A percentile compares a stretch with the other conserved stretches of the same genome.
Conservation (phyloP, 148 eudicot species). For the Persicaria maculosa region DNA sequence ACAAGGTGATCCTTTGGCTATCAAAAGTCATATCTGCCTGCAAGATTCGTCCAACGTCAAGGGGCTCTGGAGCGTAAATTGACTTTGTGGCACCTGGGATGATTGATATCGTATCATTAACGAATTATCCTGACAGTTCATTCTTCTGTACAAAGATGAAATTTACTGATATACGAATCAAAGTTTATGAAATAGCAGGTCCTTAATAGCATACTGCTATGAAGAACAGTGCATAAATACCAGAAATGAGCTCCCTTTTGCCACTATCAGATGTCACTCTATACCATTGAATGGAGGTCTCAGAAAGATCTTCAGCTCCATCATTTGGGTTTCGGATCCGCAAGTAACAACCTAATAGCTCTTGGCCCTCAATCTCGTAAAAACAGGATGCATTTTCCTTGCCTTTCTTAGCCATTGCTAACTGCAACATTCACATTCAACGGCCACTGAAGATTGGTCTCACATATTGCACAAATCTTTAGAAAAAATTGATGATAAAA, state of each 20-base stretch:
- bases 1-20: constrained; percentile 38
- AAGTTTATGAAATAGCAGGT: neutral
- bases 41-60: constrained; percentile 75
- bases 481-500: neutral
- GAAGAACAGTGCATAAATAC: constrained; percentile 23
- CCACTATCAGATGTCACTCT: constrained; percentile 54
- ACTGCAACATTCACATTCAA: constrained; percentile 30
- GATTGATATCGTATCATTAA: neutral
- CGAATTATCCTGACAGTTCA: neutral
- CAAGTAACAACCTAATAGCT: constrained; percentile 72
- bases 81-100: constrained; percentile 78
- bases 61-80: constrained; percentile 94
- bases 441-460: neutral
- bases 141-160: neutral
- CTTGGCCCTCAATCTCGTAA: constrained; percentile 74
- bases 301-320: constrained; percentile 55
- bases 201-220: neutral
- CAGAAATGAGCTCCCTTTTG: constrained; percentile 78
- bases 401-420: constrained; percentile 53
- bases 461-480: neutral
- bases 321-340: constrained; percentile 49
- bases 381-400: constrained; percentile 35
- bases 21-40: constrained; percentile 54
- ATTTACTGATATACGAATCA: neutral
- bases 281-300: constrained; percentile 84